Percentiles rank a stretch among this genome's conserved stretches.
These are phyloP conservation scores for Cucurbita argyrosperma DNA, from an alignment of 306 rosid genomes.

Conservation along the genomic window DNA sequence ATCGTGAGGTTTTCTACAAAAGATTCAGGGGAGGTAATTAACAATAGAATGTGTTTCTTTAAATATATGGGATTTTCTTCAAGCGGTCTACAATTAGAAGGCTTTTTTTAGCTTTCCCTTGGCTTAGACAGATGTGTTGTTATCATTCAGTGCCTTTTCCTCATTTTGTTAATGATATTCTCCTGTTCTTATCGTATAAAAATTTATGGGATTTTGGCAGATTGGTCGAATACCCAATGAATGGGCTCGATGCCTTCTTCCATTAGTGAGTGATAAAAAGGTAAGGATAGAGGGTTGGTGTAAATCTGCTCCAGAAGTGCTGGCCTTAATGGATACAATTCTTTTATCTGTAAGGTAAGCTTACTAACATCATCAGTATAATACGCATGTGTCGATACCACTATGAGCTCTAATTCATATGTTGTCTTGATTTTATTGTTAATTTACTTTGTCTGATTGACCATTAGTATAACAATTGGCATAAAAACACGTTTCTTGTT, in stretches of 20 bases:
- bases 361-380: background rate
- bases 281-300: constrained; percentile 59
- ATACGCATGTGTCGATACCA: background rate
- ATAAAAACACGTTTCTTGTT: background rate
- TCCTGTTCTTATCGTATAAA: background rate
- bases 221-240: constrained; percentile 91
- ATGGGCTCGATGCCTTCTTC: constrained; percentile 89
- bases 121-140: constrained; percentile 7
- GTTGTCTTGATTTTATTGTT: background rate
- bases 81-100: background rate
- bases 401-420: background rate
- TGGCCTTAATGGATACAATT: constrained; percentile 71
- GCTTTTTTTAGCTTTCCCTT: background rate
- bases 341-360: constrained; percentile 59
- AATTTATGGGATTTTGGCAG: constrained; percentile 27
- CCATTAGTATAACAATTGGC: background rate
- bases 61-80: background rate
- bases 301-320: constrained; percentile 48
- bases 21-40: constrained; percentile 66
- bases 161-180: background rate
- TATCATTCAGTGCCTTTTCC: background rate
- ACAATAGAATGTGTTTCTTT: background rate
- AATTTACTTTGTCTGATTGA: background rate
- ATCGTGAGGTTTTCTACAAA: constrained; percentile 65
- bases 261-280: constrained; percentile 65